Base-by-base conservation (phyloP, 768 basidiomycete species). In the Russula virescens region DNA sequence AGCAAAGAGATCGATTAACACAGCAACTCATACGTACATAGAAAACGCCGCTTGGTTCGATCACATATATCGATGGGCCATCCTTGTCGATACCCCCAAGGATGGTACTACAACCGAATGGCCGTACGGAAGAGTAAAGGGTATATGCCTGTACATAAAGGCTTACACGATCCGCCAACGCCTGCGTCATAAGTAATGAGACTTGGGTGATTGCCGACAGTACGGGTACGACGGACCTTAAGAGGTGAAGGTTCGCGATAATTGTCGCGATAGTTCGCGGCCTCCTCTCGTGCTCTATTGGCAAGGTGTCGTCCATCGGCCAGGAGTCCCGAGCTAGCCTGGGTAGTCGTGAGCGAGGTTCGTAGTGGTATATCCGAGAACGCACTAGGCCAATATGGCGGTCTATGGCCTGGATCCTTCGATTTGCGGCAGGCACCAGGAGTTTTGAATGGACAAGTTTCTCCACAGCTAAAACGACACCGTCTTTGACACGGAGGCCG, bases 401-500 rank as follows among this genome's bases (percentile, higher is more conserved):
- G 75, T 99, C 97, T 68, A 98, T 77, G 11, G 89, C 91, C 69
- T 94, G 91, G 72, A 99, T 98, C 69, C 97, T 83, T 69, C 90
- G 82, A 78, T 99, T 98, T 55, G 87, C 86, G 55, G 87, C 92
- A 35, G 94, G 94, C 3, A 99, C 90, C 25, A 98, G 80, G 56
- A 98, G 87, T 75, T 98, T 98, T 40, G 93, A 95, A 74, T 95
- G 94, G 11, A 98, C 83, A 48, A 98, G 83, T 75, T 97, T 96
- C 84, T 99, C 97, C n/a, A 98, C 94, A 3, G 94, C 97, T 49
- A 99, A 79, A 26, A 99, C 85, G 63, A 99, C 77, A 23, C 97
- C 97, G 72, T 96, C 94, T 75, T 93, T 95, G 69, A 93, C 91
- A 73, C 91, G 85, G 48, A 99, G 79, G 38, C 95, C 97, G 68